Evolutionary conservation across 2,329 filamentous ascomycete species (phyloP).

Genomic region (Pseudogymnoascus verrucosus): DNA sequence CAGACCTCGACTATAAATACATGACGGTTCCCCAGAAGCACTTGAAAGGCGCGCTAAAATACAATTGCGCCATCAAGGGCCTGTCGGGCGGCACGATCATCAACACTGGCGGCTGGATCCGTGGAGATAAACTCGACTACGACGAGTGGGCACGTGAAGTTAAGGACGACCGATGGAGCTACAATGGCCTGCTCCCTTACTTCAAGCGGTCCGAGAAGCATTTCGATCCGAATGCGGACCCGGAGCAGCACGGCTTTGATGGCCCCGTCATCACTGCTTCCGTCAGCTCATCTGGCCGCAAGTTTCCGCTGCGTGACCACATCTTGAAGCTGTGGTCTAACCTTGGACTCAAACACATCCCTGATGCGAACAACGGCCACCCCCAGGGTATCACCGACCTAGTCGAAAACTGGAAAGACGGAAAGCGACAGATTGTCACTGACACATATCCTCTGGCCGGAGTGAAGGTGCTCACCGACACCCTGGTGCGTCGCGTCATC

Average conservation of each 20-base stretch:
- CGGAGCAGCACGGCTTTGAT: conserved; percentile 22
- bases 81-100: conserved; percentile 35
- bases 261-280: conserved; percentile 26
- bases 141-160: conserved; percentile 36
- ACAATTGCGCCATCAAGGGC: conserved; percentile 30
- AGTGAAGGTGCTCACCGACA: conserved; percentile 23
- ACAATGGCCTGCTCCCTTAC: conserved; percentile 38
- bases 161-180: conserved; percentile 37
- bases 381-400: conserved; percentile 26
- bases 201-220: conserved; percentile 32
- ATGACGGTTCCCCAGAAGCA: conserved; percentile 26
- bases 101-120: conserved; percentile 36
- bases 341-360: conserved; percentile 23
- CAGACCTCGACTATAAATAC: conserved; percentile 29
- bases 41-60: conserved; percentile 21
- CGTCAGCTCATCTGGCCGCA: conserved; percentile 27
- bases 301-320: conserved; percentile 32
- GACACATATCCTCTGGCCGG: conserved; percentile 21
- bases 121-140: conserved; percentile 37
- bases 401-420: conserved; percentile 26
- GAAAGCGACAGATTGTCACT: conserved; percentile 25
- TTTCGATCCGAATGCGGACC: conserved; percentile 20
- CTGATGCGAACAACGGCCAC: conserved; percentile 24
- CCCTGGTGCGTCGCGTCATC: conserved; percentile 19
- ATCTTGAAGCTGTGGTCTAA: conserved; percentile 32